Evolutionary conservation across 164 flowering plant genomes (phyloP).

Genomic region (Aristolochia contorta): DNA sequence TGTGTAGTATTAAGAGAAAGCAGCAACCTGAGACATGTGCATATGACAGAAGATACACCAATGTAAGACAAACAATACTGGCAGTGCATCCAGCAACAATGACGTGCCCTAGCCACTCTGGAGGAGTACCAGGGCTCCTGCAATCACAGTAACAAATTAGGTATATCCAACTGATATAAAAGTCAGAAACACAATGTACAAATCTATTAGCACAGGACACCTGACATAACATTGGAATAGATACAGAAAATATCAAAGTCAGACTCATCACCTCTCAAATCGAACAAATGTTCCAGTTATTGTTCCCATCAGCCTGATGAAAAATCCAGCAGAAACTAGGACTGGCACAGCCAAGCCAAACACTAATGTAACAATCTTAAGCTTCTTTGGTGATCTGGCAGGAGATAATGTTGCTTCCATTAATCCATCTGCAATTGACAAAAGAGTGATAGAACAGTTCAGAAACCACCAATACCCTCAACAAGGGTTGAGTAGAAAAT

Average conservation of each 20-base stretch:
- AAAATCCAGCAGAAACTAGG: conserved; percentile 54
- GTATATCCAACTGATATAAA: not conserved
- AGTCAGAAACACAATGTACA: not conserved
- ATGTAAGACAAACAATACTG: conserved; percentile 49
- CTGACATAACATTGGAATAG: not conserved
- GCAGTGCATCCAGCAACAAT: conserved; percentile 48
- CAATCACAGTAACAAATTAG: conserved; percentile 6
- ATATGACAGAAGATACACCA: conserved; percentile 82
- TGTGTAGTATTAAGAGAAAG: not conserved
- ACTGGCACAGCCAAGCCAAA: conserved; percentile 57
- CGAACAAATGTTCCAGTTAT: conserved; percentile 57
- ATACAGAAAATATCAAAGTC: not conserved
- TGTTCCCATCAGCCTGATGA: conserved; percentile 47
- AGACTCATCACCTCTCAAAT: conserved; percentile 49
- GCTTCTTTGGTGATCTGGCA: conserved; percentile 63
- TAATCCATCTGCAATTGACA: conserved; percentile 67
- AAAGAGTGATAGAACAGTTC: not conserved
- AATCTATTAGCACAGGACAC: not conserved
- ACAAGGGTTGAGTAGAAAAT: not conserved
- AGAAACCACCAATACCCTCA: not conserved
- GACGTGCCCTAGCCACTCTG: conserved; percentile 73
- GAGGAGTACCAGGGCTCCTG: conserved; percentile 87
- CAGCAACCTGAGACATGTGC: conserved; percentile 76
- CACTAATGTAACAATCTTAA: conserved; percentile 67
- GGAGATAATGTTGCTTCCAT: conserved; percentile 92